Conservation (phyloP, 2,329 filamentous ascomycete genomes). For the Aphanoascus verrucosus region DNA sequence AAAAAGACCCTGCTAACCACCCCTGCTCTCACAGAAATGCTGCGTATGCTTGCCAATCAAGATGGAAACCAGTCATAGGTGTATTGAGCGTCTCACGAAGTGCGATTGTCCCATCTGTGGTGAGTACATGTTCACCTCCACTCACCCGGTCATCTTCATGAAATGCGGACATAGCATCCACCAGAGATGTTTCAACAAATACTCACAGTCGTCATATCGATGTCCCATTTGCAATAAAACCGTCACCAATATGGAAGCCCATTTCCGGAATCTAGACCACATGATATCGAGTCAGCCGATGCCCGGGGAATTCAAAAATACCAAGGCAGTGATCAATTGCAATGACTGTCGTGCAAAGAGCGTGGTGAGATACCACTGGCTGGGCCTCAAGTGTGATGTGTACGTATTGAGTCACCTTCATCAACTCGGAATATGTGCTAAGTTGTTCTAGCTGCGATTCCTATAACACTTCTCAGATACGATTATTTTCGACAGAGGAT, state of each 20-base stretch:
- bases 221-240: slow-evolving; percentile 95
- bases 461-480: slow-evolving; percentile 38
- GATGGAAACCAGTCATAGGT: slow-evolving; percentile 75
- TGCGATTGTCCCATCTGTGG: slow-evolving; percentile 95
- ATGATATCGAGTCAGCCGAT: slow-evolving; percentile 85
- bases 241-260: slow-evolving; percentile 92
- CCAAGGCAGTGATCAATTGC: slow-evolving; percentile 73
- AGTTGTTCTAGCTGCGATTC: slow-evolving; percentile 32
- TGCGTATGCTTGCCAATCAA: slow-evolving; percentile 88
- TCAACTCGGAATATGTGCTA: slow-evolving; percentile 3
- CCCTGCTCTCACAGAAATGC: slow-evolving; percentile 54
- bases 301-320: slow-evolving; percentile 70
- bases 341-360: slow-evolving; percentile 90
- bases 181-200: slow-evolving; percentile 73
- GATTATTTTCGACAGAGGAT: slow-evolving; percentile 22
- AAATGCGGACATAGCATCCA: slow-evolving; percentile 94
- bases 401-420: slow-evolving; percentile 25
- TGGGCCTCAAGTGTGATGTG: slow-evolving; percentile 73
- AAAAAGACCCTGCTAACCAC: slow-evolving; percentile 5
- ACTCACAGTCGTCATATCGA: slow-evolving; percentile 84
- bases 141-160: slow-evolving; percentile 83
- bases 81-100: slow-evolving; percentile 86
- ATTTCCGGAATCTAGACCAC: slow-evolving; percentile 82
- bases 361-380: slow-evolving; percentile 82
- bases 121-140: slow-evolving; percentile 91